Percentiles rank a stretch among this genome's conserved stretches.
phyloP scores from a whole-genome alignment of 1,139 yeast genomes.

The Taphrina populina region DNA sequence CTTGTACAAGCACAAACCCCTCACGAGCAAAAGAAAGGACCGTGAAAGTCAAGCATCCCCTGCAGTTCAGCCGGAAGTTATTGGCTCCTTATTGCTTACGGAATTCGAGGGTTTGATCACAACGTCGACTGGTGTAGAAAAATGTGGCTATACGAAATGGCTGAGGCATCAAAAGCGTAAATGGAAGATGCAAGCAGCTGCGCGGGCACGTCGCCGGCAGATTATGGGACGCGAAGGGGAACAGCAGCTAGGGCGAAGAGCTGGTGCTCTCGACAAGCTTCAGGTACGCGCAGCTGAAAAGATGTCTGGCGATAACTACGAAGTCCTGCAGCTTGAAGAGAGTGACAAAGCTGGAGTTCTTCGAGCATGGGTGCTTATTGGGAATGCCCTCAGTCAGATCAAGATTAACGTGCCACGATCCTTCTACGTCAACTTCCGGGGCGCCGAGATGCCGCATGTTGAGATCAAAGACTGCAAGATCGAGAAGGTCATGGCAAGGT shows the following conservation, averaged over 20 bases:
- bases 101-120: constrained; percentile 2
- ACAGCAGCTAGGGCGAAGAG: constrained; percentile 38
- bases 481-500: constrained; percentile 57
- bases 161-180: constrained; percentile 75
- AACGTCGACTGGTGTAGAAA: constrained; percentile 47
- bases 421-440: constrained; percentile 65
- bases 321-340: constrained; percentile 67
- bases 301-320: constrained; percentile 74
- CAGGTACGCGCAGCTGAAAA: constrained; percentile 74
- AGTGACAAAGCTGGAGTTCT: constrained; percentile 66
- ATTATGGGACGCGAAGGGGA: constrained; percentile 63
- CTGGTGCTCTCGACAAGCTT: constrained; percentile 61
- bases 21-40: constrained; percentile 38
- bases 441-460: constrained; percentile 46
- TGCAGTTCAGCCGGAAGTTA: constrained; percentile 13
- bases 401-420: constrained; percentile 72
- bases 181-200: constrained; percentile 75
- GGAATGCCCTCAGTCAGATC: constrained; percentile 70
- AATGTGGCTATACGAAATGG: constrained; percentile 72
- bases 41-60: neutral
- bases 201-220: constrained; percentile 67
- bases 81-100: neutral
- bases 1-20: constrained; percentile 18
- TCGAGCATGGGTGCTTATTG: constrained; percentile 68
- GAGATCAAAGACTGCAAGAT: constrained; percentile 55